phyloP scores from a whole-genome alignment of 2,329 filamentous ascomycete species.

The Aspergillus ruber region DNA sequence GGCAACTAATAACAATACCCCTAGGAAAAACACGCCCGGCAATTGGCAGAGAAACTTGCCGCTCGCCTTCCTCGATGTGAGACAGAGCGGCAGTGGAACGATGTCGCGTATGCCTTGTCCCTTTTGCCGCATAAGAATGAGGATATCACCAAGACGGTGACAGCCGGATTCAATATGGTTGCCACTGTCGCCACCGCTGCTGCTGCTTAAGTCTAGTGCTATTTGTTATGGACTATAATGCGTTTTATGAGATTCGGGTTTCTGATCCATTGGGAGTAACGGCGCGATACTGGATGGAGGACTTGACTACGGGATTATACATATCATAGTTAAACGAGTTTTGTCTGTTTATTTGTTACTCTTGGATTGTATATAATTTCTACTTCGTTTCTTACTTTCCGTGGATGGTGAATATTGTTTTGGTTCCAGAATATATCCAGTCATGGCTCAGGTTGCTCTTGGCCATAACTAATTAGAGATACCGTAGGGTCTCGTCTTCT shows the following conservation, averaged over 20 bases:
- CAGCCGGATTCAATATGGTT: constrained; percentile 53
- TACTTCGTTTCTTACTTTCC: neutral
- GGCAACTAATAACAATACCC: neutral
- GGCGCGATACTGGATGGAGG: neutral
- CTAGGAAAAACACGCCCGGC: constrained; percentile 93
- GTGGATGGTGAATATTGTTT: too few relatives aligned
- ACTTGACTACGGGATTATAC: neutral
- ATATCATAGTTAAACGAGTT: neutral
- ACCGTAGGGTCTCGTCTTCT: neutral
- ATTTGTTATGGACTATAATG: constrained; percentile 2
- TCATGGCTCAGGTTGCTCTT: too few relatives aligned
- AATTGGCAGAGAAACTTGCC: constrained; percentile 86
- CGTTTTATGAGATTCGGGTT: neutral
- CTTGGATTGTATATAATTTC: neutral
- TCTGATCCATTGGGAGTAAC: neutral
- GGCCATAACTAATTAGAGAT: neutral
- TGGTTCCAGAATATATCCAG: too few relatives aligned
- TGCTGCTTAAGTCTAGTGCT: constrained; percentile 4
- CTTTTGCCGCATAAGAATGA: constrained; percentile 67
- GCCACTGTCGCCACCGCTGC: constrained; percentile 55
- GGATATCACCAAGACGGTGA: constrained; percentile 39
- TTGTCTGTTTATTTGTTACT: neutral
- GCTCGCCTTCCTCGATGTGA: constrained; percentile 79
- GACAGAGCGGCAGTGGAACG: constrained; percentile 93
- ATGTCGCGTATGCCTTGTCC: constrained; percentile 87